Conservation (phyloP, 2,329 filamentous ascomycete species). For the Colletotrichum tofieldiae region DNA sequence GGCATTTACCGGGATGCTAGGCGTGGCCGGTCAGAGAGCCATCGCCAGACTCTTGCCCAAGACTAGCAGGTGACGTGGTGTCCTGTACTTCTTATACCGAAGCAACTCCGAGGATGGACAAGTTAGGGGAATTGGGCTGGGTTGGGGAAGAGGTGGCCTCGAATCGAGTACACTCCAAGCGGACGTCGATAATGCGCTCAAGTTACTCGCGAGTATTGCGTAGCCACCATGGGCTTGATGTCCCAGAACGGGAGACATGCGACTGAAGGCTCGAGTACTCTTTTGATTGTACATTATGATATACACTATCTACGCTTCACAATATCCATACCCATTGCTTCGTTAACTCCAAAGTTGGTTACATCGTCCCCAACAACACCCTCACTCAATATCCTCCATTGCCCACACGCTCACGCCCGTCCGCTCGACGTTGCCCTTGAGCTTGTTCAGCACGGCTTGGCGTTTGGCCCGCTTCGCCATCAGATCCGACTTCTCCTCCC, state of each 20-base stretch:
- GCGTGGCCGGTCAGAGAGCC: too few species aligned
- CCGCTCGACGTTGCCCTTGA: slow-evolving; percentile 65
- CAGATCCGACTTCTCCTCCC: slow-evolving; percentile 71
- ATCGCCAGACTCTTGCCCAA: too few species aligned
- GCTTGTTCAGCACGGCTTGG: slow-evolving; percentile 66
- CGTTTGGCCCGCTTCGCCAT: slow-evolving; percentile 69
- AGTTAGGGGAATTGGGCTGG: too few species aligned
- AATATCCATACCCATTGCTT: slow-evolving; percentile 26
- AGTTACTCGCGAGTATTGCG: neutral
- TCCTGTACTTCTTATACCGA: too few species aligned
- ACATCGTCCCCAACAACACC: neutral
- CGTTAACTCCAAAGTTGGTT: slow-evolving; percentile 21
- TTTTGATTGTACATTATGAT: slow-evolving; percentile 40
- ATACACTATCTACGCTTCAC: slow-evolving; percentile 40
- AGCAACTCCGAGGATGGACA: too few species aligned
- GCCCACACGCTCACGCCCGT: slow-evolving; percentile 66
- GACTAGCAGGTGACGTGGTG: too few species aligned
- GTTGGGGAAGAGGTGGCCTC: neutral
- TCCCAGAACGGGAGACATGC: neutral
- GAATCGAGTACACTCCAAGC: neutral
- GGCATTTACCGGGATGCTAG: too few species aligned
- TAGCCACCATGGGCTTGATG: neutral
- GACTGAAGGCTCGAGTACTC: neutral
- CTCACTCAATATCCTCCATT: slow-evolving; percentile 65
- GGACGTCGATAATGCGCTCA: neutral